Base-by-base conservation (phyloP, 192 early-diverging fungal genomes). In the Borealophlyctis nickersoniae region DNA sequence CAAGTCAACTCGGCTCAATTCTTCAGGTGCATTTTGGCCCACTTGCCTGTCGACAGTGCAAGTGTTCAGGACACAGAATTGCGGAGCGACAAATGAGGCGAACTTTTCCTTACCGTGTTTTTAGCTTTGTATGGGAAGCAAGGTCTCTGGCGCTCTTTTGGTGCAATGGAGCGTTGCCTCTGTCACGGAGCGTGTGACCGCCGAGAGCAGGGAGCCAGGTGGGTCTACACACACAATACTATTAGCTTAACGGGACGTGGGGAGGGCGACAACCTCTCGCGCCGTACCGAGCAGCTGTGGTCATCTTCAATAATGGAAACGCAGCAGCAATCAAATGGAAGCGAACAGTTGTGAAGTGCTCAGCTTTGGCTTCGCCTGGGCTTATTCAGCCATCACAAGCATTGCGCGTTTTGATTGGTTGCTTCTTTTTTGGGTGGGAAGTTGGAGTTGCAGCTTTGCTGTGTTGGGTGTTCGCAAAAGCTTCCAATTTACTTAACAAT, bases 191-290 rank as follows among this genome's bases (percentile, higher is more conserved):
- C 7, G 65, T 52, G 49, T 71, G 58, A 13, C 82, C 82, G 26
- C 82, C 82, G 13, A 78, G 63, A 19, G 82, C 82, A 9, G 82
- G 80, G 31, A 74, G 60, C 73, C 77, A 83, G 14, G 78, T 81
- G 49, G 81, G 81, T 62, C 67, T 45, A 31, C 4, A 5, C 4
- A 53, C 13, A 14, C 9, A 48, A 48, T 48, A n/a, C 45, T n/a
- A n/a, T 48, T 48, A 28, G n/a, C 5, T 5, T 53, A 24, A 28
- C 5, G 11, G 7, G 11, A 53, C 14, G 14, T 14, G 23, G 5
- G 52, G 52, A 53, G 23, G 24, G 9, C 7, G 14, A 9, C 11
- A 14, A 28, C 11, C 52, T 7, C 7, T 9, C 52, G 52, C 52
- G 23, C 52, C 52, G 26, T 53, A 53, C 52, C 52, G 52, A 23